phyloP scores from a whole-genome alignment of 2,329 filamentous ascomycete species.

The Alternaria triticina region DNA sequence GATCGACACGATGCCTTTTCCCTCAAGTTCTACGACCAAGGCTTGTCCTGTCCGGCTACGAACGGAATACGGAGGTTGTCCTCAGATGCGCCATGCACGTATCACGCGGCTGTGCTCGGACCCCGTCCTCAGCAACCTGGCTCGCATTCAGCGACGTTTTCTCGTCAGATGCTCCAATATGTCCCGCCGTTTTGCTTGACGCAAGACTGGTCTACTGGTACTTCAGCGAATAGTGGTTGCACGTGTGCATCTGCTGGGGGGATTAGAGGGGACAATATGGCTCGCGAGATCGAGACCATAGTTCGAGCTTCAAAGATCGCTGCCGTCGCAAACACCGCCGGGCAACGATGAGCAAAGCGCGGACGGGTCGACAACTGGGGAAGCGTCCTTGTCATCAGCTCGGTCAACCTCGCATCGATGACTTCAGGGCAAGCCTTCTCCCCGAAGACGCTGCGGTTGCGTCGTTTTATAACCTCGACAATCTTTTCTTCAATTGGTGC shows the following conservation, averaged over 20 bases:
- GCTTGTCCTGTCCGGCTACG: background rate
- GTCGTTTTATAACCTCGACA: background rate
- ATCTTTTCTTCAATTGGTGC: background rate
- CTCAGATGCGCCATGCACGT: background rate
- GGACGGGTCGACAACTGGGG: background rate
- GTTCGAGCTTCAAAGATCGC: background rate
- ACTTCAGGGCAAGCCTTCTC: background rate
- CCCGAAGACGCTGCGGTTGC: background rate
- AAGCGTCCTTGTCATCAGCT: too few species aligned
- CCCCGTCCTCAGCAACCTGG: background rate
- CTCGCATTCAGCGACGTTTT: background rate
- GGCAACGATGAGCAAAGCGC: background rate
- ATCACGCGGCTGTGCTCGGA: constrained; percentile 1
- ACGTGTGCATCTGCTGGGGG: background rate
- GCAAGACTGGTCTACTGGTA: constrained; percentile 2
- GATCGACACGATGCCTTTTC: background rate
- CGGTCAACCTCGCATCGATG: background rate
- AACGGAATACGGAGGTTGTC: background rate
- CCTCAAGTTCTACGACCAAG: background rate
- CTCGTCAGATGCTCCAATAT: background rate
- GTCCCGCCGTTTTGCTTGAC: background rate
- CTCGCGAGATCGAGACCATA: constrained; percentile 4
- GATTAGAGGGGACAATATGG: background rate
- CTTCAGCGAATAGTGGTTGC: constrained; percentile 7
- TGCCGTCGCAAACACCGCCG: background rate